Base-by-base conservation (phyloP, 1,139 yeast genomes). In the Blastobotrys raffinosifermentans region DNA sequence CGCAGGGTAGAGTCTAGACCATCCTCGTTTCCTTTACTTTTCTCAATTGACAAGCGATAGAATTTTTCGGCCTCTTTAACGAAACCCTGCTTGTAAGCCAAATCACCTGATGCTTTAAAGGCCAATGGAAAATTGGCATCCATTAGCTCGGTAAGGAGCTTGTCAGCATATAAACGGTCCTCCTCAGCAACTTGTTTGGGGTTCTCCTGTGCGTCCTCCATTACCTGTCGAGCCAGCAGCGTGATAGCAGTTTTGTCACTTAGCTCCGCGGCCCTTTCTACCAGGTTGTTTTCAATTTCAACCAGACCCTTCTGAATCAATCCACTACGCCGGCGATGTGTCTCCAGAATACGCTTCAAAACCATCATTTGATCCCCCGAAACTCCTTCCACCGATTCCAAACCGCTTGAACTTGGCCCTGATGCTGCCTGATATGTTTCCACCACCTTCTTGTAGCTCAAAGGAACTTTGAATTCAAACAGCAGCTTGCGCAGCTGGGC, bases 231-330 rank as follows among this genome's bases (percentile, higher is more conserved):
- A 70, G 86, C 27, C 16, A 87, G 60, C 11, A 84, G 64, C 1
- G 91, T 67, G 19, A 87, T 75, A 1, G 96, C 95, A 58, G 86
- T 86, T 45, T 77, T 73, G 52, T 82, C 75, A 1, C 96, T 96
- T 51, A 77, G 51, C 51, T 84, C 94, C 0, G 95, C 95, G 6
- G 95, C 87, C 41, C 73, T 73, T 48, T 85, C 94, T 8, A 86
- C 72, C 30, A 86, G 59, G 46, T 75, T 80, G 46, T 78, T 73
- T 54, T 86, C 95, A 19, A 86, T 60, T 7, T 62, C 72, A 2
- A 80, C 64, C 5, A 51, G 49, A 2, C 44, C 44, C 22, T 37
- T 46, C 49, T 81, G 76, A 13, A 73, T 67, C 1, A 79, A 64
- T 44, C 77, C 77, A 1, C 91, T 75, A 35, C 75, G 68, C 15